These are phyloP conservation scores for Spatholobus suberectus DNA, from an alignment of 306 rosid genomes.

Conservation along the genomic window DNA sequence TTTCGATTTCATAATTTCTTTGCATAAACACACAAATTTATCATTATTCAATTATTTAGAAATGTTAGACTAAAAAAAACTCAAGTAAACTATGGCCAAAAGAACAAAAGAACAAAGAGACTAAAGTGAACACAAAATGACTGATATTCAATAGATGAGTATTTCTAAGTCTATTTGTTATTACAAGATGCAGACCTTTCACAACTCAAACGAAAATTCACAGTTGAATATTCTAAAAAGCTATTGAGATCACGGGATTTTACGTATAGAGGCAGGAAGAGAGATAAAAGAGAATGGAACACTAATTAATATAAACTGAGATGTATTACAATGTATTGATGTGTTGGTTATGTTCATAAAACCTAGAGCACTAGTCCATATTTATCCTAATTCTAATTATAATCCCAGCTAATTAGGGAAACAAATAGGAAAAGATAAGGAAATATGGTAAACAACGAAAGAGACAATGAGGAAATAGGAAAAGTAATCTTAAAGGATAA, in stretches of 20 bases:
- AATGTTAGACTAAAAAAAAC: neutral
- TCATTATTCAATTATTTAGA: neutral
- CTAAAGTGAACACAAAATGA: neutral
- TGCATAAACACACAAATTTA: neutral
- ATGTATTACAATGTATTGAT: neutral
- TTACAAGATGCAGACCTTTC: neutral
- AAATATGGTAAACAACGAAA: neutral
- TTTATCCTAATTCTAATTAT: neutral
- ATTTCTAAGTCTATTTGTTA: neutral
- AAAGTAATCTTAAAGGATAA: neutral
- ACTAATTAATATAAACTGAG: neutral
- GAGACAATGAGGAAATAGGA: neutral
- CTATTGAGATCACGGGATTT: neutral
- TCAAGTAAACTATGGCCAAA: neutral
- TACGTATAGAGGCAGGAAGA: neutral
- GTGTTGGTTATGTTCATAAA: neutral
- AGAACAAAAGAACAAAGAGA: neutral
- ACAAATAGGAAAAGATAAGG: neutral
- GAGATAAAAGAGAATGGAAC: neutral
- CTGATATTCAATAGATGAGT: neutral
- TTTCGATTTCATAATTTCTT: neutral
- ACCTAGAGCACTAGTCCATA: neutral
- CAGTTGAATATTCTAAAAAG: neutral
- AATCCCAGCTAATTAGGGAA: neutral
- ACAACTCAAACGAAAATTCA: neutral